Conservation (phyloP, 108 stramenopile genomes). For the Fragilariopsis cylindrus region DNA sequence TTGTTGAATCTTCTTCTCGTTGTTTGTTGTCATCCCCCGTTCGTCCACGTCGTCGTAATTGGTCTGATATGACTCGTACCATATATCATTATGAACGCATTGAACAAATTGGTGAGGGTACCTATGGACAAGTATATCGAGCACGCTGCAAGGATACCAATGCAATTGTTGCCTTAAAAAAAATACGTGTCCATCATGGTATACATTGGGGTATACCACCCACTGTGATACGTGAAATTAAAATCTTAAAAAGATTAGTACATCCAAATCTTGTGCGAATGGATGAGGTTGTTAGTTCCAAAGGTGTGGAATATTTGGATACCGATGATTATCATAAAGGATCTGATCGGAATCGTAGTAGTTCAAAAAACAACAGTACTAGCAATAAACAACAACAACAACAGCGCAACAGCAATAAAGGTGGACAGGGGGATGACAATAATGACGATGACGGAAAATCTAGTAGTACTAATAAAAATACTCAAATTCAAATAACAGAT, state of each 20-base stretch:
- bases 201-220: slow-evolving; percentile 73
- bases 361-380: background rate
- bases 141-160: slow-evolving; percentile 58
- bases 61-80: slow-evolving; percentile 66
- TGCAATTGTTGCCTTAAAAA: slow-evolving; percentile 79
- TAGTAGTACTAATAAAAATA: slow-evolving; percentile 31
- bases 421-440: background rate
- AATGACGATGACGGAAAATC: background rate
- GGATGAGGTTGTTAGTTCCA: slow-evolving; percentile 84
- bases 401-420: background rate
- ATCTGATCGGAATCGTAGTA: slow-evolving; percentile 19
- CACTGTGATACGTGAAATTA: slow-evolving; percentile 84
- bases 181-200: slow-evolving; percentile 71
- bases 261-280: slow-evolving; percentile 78
- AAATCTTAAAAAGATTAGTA: slow-evolving; percentile 73
- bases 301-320: slow-evolving; percentile 78
- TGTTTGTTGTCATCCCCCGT: background rate
- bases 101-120: slow-evolving; percentile 87
- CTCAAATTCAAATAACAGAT: background rate
- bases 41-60: slow-evolving; percentile 18
- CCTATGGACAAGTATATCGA: slow-evolving; percentile 86
- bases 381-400: background rate
- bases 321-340: slow-evolving; percentile 58
- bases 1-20: too few relatives aligned
- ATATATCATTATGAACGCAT: slow-evolving; percentile 72